Conservation (phyloP, 768 basidiomycete species). For the Podaxis carcinomalis region DNA sequence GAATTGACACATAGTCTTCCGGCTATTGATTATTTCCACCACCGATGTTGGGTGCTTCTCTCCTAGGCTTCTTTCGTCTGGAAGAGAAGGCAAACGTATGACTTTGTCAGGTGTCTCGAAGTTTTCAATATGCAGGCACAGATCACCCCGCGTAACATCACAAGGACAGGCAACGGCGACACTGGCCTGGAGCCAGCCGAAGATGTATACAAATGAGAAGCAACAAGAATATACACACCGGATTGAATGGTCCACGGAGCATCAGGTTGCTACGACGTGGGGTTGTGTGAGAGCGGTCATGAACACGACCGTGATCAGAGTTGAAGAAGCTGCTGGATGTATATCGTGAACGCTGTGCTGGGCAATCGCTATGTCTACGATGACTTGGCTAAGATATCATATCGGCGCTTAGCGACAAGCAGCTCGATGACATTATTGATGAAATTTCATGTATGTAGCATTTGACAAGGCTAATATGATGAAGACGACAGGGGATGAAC, state of each 20-base stretch:
- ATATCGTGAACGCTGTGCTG: background rate
- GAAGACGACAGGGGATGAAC: background rate
- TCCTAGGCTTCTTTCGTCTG: conserved; percentile 1
- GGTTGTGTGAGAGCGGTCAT: no score
- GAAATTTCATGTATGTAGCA: background rate
- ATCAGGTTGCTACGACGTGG: no score
- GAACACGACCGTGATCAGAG: no score
- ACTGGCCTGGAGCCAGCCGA: background rate
- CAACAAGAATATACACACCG: no score
- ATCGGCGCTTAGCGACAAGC: background rate
- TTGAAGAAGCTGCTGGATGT: background rate
- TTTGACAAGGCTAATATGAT: background rate
- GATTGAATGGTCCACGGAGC: no score
- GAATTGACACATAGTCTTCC: background rate
- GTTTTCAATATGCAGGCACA: background rate
- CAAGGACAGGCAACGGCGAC: background rate
- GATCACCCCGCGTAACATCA: background rate
- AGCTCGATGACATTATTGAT: background rate
- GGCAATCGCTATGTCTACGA: background rate
- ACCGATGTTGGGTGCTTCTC: background rate
- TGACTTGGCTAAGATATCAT: background rate
- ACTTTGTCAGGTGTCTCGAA: conserved; percentile 1
- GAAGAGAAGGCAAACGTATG: background rate
- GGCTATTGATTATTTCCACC: background rate
- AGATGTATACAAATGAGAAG: no score